A percentile compares a stretch with the other conserved stretches of the same genome.
These are phyloP conservation scores for Arabidopsis lyrata DNA, from an alignment of 441 rosid species.

Conservation along the genomic window DNA sequence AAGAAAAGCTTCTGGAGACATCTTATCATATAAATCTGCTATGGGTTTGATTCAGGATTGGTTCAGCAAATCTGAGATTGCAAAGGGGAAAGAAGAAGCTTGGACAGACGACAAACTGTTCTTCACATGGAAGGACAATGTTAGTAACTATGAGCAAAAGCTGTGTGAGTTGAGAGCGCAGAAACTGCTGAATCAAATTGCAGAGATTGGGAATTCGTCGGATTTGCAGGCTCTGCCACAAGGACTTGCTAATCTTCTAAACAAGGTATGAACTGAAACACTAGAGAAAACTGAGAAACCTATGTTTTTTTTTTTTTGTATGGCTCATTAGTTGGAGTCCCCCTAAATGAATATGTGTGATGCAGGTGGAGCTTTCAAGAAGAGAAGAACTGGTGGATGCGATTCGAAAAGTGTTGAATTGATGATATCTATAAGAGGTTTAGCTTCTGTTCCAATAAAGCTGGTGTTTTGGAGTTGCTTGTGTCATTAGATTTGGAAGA, in stretches of 20 bases:
- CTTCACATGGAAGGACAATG: slow-evolving; percentile 81
- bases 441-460: slow-evolving; percentile 29
- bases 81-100: slow-evolving; percentile 63
- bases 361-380: slow-evolving; percentile 90
- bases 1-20: slow-evolving; percentile 77
- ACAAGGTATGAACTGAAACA: slow-evolving; percentile 59
- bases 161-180: slow-evolving; percentile 80
- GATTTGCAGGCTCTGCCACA: slow-evolving; percentile 91
- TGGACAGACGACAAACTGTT: slow-evolving; percentile 90
- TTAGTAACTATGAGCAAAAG: slow-evolving; percentile 63
- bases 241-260: slow-evolving; percentile 87
- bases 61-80: slow-evolving; percentile 72
- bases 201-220: slow-evolving; percentile 76
- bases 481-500: neutral
- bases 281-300: slow-evolving; percentile 35
- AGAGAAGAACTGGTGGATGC: slow-evolving; percentile 62
- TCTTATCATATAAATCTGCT: slow-evolving; percentile 72
- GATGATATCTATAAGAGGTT: slow-evolving; percentile 46
- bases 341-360: slow-evolving; percentile 39
- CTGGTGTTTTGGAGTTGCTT: neutral
- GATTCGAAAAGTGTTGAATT: slow-evolving; percentile 71
- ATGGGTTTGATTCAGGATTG: slow-evolving; percentile 73
- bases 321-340: neutral
- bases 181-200: slow-evolving; percentile 75
- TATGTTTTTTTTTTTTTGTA: slow-evolving; percentile 6